phyloP scores from a whole-genome alignment of 805 yeast species.

The Priceomyces melissophilus region DNA sequence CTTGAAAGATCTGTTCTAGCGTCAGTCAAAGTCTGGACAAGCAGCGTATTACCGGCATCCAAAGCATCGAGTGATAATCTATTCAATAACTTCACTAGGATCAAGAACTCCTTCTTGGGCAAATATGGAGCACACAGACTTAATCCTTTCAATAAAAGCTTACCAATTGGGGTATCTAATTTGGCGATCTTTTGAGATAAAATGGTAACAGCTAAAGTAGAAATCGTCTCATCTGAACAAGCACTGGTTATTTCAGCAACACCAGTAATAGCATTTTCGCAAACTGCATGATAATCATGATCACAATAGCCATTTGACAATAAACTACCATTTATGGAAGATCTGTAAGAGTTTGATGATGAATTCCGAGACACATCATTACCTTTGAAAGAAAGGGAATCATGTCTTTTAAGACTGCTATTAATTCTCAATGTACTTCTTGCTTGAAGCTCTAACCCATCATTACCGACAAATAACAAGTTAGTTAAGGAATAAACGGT shows the following conservation, averaged over 20 bases:
- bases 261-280: constrained; percentile 67
- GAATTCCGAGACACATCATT: constrained; percentile 7
- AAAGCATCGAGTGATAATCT: constrained; percentile 45
- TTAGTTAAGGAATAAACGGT: constrained; percentile 82
- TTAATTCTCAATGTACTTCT: constrained; percentile 16
- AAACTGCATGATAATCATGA: constrained; percentile 37
- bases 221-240: constrained; percentile 68
- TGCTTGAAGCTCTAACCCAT: constrained; percentile 26
- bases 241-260: constrained; percentile 61
- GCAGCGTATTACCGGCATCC: constrained; percentile 34
- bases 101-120: constrained; percentile 62
- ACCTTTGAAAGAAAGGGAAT: constrained; percentile 12
- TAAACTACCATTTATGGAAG: constrained; percentile 8
- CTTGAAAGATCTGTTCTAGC: constrained; percentile 50
- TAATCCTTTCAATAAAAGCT: constrained; percentile 56
- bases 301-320: constrained; percentile 20
- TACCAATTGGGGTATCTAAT: constrained; percentile 50
- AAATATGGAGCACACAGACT: constrained; percentile 59
- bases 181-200: constrained; percentile 68
- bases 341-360: constrained; percentile 6
- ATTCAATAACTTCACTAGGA: constrained; percentile 58
- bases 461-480: constrained; percentile 55
- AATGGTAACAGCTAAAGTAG: constrained; percentile 75
- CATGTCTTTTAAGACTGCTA: constrained; percentile 25
- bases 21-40: constrained; percentile 39